These are phyloP conservation scores for Incumbomyces delicatus DNA, from an alignment of 2,329 filamentous ascomycete species.

Conservation along the genomic window DNA sequence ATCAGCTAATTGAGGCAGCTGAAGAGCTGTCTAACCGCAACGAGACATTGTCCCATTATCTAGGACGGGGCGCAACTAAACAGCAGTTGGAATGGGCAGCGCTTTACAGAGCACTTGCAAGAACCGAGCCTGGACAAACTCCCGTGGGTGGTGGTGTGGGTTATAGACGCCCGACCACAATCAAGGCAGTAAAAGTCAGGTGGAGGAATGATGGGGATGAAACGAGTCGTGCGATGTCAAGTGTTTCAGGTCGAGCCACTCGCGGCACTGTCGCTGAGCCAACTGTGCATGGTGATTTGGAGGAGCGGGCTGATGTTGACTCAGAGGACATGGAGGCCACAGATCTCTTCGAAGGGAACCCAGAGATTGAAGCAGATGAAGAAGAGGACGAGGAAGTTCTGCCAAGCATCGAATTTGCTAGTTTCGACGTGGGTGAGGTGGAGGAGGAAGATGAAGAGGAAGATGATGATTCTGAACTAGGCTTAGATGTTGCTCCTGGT, in stretches of 20 bases:
- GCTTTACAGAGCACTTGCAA: slow-evolving; percentile 12
- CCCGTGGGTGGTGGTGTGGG: neutral
- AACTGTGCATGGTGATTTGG: no score
- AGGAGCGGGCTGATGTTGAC: slow-evolving; percentile 3
- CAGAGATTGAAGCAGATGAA: neutral
- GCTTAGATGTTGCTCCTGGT: neutral
- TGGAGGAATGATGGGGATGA: neutral
- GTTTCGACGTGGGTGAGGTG: slow-evolving; percentile 9
- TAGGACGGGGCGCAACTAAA: slow-evolving; percentile 10
- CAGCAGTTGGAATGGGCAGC: slow-evolving; percentile 17
- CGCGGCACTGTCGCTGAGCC: no score
- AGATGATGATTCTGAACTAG: slow-evolving; percentile 8
- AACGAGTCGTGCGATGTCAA: neutral
- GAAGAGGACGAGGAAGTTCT: slow-evolving; percentile 1
- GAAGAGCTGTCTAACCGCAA: neutral
- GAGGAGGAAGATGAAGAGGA: no score
- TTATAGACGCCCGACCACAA: slow-evolving; percentile 3
- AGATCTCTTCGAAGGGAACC: neutral
- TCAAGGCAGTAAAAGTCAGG: neutral
- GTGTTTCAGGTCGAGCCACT: neutral
- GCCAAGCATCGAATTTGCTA: slow-evolving; percentile 5
- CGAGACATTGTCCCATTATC: slow-evolving; percentile 5
- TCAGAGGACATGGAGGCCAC: slow-evolving; percentile 8
- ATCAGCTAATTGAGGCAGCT: neutral
- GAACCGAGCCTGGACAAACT: slow-evolving; percentile 8